A percentile compares a stretch with the other conserved stretches of the same genome.
These are phyloP conservation scores for Hygrophorus pudorinus DNA, from an alignment of 768 basidiomycete genomes.

Conservation along the genomic window DNA sequence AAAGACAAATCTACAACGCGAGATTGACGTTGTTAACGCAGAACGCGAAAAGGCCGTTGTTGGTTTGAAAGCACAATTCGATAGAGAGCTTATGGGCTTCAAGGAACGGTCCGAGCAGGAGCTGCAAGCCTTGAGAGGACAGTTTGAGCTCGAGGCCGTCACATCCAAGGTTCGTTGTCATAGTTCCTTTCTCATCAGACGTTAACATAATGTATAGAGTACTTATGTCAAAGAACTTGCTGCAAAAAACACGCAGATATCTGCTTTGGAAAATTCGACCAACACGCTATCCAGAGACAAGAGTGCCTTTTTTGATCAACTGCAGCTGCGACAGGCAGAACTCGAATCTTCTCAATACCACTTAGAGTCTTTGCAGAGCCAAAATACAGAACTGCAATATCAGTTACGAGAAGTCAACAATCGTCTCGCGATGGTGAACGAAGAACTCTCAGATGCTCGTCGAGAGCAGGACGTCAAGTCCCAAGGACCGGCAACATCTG, in stretches of 20 bases:
- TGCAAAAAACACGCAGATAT: slow-evolving; percentile 49
- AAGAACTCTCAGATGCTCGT: slow-evolving; percentile 57
- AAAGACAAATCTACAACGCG: slow-evolving; percentile 44
- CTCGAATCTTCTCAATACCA: slow-evolving; percentile 74
- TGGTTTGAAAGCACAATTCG: slow-evolving; percentile 57
- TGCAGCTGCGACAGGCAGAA: slow-evolving; percentile 85
- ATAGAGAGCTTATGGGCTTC: slow-evolving; percentile 52
- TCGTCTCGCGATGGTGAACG: slow-evolving; percentile 56
- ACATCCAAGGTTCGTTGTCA: slow-evolving; percentile 51
- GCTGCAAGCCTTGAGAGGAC: slow-evolving; percentile 46
- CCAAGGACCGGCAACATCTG: slow-evolving; percentile 34
- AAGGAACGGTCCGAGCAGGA: slow-evolving; percentile 76
- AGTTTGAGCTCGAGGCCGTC: slow-evolving; percentile 70
- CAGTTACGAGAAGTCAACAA: slow-evolving; percentile 78
- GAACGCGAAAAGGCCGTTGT: slow-evolving; percentile 55
- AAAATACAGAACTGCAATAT: slow-evolving; percentile 78
- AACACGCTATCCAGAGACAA: slow-evolving; percentile 65
- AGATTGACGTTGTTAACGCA: slow-evolving; percentile 48
- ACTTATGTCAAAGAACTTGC: slow-evolving; percentile 59
- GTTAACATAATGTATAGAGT: slow-evolving; percentile 32
- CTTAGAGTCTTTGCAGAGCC: slow-evolving; percentile 63
- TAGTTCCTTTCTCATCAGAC: background rate
- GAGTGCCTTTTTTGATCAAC: slow-evolving; percentile 71
- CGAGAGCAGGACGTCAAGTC: slow-evolving; percentile 44
- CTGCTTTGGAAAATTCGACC: slow-evolving; percentile 61